These are phyloP conservation scores for Clonostachys byssicola DNA, from an alignment of 2,329 filamentous ascomycete species.

Conservation along the genomic window DNA sequence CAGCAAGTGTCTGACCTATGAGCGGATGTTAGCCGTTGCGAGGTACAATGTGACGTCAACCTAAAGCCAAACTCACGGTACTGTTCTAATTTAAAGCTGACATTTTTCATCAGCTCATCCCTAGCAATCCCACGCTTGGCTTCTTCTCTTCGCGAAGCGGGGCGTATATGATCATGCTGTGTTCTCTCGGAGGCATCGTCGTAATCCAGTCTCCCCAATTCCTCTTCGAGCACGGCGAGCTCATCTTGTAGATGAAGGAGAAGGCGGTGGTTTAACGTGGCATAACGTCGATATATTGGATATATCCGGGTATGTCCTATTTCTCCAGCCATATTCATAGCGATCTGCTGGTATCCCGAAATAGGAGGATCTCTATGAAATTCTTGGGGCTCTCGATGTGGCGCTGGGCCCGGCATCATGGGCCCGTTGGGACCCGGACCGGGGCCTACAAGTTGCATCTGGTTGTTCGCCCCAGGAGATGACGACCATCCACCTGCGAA, in stretches of 20 bases:
- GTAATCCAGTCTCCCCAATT: conserved; percentile 65
- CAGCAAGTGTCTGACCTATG: conserved; percentile 53
- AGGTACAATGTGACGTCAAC: neutral
- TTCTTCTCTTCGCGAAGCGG: conserved; percentile 56
- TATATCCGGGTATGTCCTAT: conserved; percentile 19
- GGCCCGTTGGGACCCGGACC: too few relatives aligned
- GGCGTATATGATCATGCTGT: conserved; percentile 37
- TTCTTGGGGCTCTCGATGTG: too few relatives aligned
- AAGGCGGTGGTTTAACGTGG: conserved; percentile 75
- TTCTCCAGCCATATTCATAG: conserved; percentile 40
- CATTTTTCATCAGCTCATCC: conserved; percentile 55
- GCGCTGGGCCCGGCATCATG: too few relatives aligned
- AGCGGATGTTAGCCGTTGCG: too few relatives aligned
- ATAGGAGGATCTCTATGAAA: conserved; percentile 19
- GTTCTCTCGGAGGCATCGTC: conserved; percentile 44
- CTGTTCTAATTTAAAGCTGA: conserved; percentile 62
- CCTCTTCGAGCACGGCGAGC: conserved; percentile 74
- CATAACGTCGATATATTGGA: conserved; percentile 81
- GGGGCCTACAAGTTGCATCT: too few relatives aligned
- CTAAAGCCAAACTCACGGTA: conserved; percentile 50
- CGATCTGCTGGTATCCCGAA: conserved; percentile 60
- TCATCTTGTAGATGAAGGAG: conserved; percentile 84
- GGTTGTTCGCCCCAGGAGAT: too few relatives aligned
- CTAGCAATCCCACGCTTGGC: conserved; percentile 56
- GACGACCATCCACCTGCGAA: too few relatives aligned